Conservation (phyloP, 345 rosid genomes). For the Pelargonium nanum region DNA sequence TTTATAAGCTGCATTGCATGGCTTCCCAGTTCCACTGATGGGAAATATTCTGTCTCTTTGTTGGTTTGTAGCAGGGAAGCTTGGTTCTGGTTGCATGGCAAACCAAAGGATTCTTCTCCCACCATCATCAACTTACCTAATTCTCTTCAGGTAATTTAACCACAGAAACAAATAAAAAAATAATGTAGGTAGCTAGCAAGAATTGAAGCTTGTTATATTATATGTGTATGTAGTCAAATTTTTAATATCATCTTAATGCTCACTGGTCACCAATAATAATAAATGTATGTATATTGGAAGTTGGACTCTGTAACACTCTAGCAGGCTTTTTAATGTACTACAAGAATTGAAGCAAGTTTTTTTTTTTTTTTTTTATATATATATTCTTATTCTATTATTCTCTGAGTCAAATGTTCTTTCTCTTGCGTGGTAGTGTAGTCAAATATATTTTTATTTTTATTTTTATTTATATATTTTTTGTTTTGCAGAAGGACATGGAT, state of each 20-base stretch:
- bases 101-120: slow-evolving; percentile 51
- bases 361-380: not conserved
- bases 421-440: no score
- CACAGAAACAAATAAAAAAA: not conserved
- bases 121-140: slow-evolving; percentile 23
- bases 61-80: slow-evolving; percentile 67
- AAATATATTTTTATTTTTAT: not conserved
- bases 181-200: not conserved
- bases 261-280: no score
- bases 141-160: slow-evolving; percentile 59
- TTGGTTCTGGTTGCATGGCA: slow-evolving; percentile 91
- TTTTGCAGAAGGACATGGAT: slow-evolving; percentile 64
- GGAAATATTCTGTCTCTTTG: slow-evolving; percentile 29
- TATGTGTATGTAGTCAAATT: no score
- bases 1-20: slow-evolving; percentile 37
- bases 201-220: no score
- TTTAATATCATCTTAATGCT: no score
- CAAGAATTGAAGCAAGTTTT: no score
- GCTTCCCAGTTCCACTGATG: slow-evolving; percentile 35
- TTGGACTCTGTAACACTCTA: no score
- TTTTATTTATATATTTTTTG: not conserved
- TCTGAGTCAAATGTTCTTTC: no score
- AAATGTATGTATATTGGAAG: no score
- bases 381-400: no score
- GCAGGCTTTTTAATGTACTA: no score